phyloP scores from a whole-genome alignment of 2,329 filamentous ascomycete species.

The Stylonectria norvegica region DNA sequence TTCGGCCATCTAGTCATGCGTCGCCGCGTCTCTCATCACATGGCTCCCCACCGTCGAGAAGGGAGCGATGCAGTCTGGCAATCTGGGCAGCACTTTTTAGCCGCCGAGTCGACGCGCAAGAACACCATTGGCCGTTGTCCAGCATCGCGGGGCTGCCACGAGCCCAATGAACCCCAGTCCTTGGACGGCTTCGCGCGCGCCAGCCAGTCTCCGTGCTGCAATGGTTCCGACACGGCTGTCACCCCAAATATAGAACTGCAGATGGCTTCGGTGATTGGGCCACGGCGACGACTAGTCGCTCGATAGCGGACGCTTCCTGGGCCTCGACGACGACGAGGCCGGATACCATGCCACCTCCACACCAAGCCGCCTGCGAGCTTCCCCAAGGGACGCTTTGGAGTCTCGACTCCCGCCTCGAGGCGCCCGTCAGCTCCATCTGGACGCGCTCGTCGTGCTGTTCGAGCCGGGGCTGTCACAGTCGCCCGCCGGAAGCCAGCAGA shows the following conservation, averaged over 20 bases:
- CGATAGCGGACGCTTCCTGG: constrained; percentile 19
- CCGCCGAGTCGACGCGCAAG: constrained; percentile 21
- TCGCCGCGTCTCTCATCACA: constrained; percentile 22
- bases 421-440: constrained; percentile 21
- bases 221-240: constrained; percentile 23
- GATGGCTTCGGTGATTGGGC: constrained; percentile 32
- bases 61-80: constrained; percentile 17
- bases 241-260: constrained; percentile 36
- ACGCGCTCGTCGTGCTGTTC: constrained; percentile 12
- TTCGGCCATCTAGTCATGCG: constrained; percentile 23
- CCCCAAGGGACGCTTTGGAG: too few species aligned
- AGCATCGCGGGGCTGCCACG: too few species aligned
- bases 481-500: constrained; percentile 14
- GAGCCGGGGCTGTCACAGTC: constrained; percentile 11
- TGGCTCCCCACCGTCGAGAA: constrained; percentile 8
- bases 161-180: constrained; percentile 25
- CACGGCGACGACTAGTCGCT: constrained; percentile 14
- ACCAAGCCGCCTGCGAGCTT: constrained; percentile 18
- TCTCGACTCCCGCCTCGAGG: constrained; percentile 13
- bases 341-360: constrained; percentile 18
- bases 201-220: constrained; percentile 30
- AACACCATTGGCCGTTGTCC: constrained; percentile 19
- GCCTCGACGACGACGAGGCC: constrained; percentile 20
- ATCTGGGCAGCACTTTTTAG: too few species aligned
- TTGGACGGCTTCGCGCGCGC: constrained; percentile 37